A percentile compares a stretch with the other conserved stretches of the same genome.
phyloP scores from a whole-genome alignment of 2,329 filamentous ascomycete genomes.

The Penicillium sp. region DNA sequence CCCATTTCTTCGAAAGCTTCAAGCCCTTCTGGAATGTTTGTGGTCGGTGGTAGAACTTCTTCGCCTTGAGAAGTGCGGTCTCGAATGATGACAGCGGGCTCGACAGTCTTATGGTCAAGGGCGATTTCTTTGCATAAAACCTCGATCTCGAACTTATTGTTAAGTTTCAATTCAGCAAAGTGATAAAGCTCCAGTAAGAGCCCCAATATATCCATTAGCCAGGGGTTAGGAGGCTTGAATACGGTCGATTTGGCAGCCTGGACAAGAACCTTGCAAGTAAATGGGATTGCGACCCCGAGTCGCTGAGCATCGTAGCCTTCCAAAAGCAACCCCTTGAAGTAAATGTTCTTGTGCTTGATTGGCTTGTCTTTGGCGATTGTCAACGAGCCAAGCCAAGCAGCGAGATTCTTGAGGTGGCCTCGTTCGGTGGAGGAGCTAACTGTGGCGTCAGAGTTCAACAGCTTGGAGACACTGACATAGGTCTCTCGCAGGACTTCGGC shows the following conservation, averaged over 20 bases:
- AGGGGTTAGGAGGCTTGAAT: conserved; percentile 93
- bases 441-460: conserved; percentile 87
- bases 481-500: conserved; percentile 90
- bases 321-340: conserved; percentile 91
- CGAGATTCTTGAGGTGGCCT: conserved; percentile 87
- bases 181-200: conserved; percentile 92
- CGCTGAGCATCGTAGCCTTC: conserved; percentile 93
- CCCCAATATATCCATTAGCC: conserved; percentile 94
- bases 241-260: conserved; percentile 83
- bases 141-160: conserved; percentile 98
- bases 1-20: conserved; percentile 83
- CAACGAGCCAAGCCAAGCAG: conserved; percentile 87
- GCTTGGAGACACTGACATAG: conserved; percentile 77
- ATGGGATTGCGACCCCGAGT: conserved; percentile 88
- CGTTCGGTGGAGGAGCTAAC: conserved; percentile 82
- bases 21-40: conserved; percentile 65
- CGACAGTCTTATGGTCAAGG: conserved; percentile 88
- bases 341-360: conserved; percentile 94
- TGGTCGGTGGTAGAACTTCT: conserved; percentile 49
- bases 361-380: conserved; percentile 93
- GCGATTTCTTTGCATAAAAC: conserved; percentile 90
- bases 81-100: conserved; percentile 82
- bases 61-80: conserved; percentile 69
- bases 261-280: conserved; percentile 91
- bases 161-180: conserved; percentile 88